Base-by-base conservation (phyloP, 2,329 filamentous ascomycete species). In the Nothophaeocryptopus gaeumannii region DNA sequence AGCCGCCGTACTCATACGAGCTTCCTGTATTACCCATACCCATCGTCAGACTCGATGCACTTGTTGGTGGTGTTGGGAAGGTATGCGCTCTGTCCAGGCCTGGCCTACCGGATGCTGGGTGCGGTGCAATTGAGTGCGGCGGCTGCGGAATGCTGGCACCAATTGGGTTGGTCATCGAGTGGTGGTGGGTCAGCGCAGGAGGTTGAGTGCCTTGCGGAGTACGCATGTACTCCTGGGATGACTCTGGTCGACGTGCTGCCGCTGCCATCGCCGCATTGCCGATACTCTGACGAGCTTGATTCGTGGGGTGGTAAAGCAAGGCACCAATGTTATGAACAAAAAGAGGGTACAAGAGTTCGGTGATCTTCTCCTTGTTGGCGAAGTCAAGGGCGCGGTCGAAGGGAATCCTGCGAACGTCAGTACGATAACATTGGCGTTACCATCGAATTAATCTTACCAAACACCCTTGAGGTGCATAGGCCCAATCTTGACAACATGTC, bases 321-420 rank as follows among this genome's bases (percentile, higher is more conserved):
- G 89, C 87, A 53, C 89, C 89, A 67, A 97, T 97, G 72, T 97
- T 95, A 72, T 97, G 91, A 34, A 97, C 93, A 69, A 99, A 99
- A 41, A 99, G 78, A 45, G 93, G 93, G 70, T 97, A 99, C 47
- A 97, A 75, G 40, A 91, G 76, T 72, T 97, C 92, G 0, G 93
- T 97, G 58, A 97, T 99, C 75, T 97, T 97, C 72, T 99, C 93
- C 79, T 96, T 97, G 76, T 99, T 99, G 58, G 93, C 93, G 68
- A 99, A 97, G 64, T 97, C 93, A 46, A 99, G 76, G n/a, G 93
- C 93, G 59, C 93, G 86, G 62, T 97, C 93, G 63, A 95, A 97
- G 2, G 93, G 93, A 64, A 99, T 99, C 91, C 91, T 96, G 61
- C 40, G 36, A 20, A 20, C 41, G 45, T 63, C 39, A 62, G 58